Percentiles rank a stretch among this genome's conserved stretches.
phyloP scores from a whole-genome alignment of 129 eudicot species.

The Flaveria trinervia region DNA sequence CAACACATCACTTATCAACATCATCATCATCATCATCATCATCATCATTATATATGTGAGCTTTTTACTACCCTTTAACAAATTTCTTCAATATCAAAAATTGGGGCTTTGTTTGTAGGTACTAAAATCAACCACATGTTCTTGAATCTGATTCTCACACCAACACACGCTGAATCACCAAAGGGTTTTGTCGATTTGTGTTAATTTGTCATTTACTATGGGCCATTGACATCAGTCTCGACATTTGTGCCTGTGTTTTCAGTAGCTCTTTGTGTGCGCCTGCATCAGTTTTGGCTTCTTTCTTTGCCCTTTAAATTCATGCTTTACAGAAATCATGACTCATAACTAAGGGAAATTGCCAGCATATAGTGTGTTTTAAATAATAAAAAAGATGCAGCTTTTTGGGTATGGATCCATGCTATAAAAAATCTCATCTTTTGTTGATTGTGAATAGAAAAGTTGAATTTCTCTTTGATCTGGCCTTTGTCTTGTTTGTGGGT shows the following conservation, averaged over 20 bases:
- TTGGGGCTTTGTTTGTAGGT: not conserved
- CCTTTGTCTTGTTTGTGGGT: not conserved
- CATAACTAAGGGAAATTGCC: not conserved
- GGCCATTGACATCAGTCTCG: conserved; percentile 33
- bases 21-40: not conserved
- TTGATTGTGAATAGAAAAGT: not conserved
- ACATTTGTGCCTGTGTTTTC: conserved; percentile 34
- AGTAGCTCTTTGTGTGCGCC: not conserved
- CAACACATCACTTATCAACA: not conserved
- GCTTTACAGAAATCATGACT: not conserved
- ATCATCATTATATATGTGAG: not conserved
- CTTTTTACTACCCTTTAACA: not conserved
- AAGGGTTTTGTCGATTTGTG: conserved; percentile 32
- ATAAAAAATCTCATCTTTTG: conserved; percentile 16
- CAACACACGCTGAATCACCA: conserved; percentile 3
- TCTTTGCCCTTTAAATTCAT: conserved; percentile 10
- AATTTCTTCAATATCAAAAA: conserved; percentile 5
- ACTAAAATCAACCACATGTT: conserved; percentile 28
- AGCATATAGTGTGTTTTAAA: not conserved
- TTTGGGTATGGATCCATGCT: conserved; percentile 14
- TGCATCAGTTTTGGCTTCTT: conserved; percentile 26
- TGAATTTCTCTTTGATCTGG: not conserved
- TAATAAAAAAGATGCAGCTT: not conserved
- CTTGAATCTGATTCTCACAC: not conserved
- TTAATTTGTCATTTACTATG: conserved; percentile 31